Base-by-base conservation (phyloP, 805 yeast genomes). In the Candida silvicultrix region DNA sequence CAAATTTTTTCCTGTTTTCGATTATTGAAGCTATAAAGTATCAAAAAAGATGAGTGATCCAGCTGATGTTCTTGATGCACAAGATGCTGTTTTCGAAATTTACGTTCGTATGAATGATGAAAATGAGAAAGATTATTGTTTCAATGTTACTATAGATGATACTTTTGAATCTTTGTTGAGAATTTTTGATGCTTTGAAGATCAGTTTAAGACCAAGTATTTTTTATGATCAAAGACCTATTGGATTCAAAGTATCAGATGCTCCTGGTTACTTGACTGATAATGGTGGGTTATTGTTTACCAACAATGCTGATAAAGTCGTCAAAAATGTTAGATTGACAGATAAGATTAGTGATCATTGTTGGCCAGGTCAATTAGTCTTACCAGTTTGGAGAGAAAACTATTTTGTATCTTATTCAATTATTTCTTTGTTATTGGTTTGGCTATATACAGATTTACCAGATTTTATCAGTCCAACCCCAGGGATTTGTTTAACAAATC, bases 401-500 rank as follows among this genome's bases (percentile, higher is more conserved):
- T 55, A 65, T 23, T 66, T 69, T 49, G 51, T 60, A n/a, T 72
- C 69, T 25, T 73, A 65, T 51, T 68, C 72, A 53, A 47, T 68
- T 4, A 44, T 69, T 16, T 22, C 44, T 1, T 14, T 65, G 3
- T 66, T 87, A 55, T 43, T 75, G 10, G 66, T 68, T 16, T 94
- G 99, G 98, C 75, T 94, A 48, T 94, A 90, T 65, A 82, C 96
- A 2, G 98, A 94, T 68, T 74, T 94, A 62, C 99, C 99, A 2
- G 96, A 89, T 59, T 76, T 72, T 56, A 70, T 89, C 45, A 78
- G 90, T 32, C 97, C 97, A 41, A 92, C 98, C 4, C 98, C 98
- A 0, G 97, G 97, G 21, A 75, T 81, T 47, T 85, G 90, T 53
- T 67, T 89, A 46, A 84, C 95, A 11, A 83, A 81, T 56, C 78